phyloP scores from a whole-genome alignment of 148 eudicot genomes.

The Fagopyrum esculentum region DNA sequence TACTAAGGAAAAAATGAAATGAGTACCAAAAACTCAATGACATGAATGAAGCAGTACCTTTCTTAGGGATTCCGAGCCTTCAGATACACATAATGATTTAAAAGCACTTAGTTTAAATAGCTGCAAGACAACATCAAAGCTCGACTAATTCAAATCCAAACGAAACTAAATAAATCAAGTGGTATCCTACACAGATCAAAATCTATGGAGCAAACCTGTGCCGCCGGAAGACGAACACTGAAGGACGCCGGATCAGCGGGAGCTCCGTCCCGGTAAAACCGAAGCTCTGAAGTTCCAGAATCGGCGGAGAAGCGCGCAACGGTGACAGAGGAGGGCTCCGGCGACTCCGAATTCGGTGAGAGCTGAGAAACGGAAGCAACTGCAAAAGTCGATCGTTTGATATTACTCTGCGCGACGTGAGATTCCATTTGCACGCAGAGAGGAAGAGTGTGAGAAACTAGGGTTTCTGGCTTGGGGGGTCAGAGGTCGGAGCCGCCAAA shows the following conservation, averaged over 20 bases:
- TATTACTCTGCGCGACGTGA: conserved; percentile 16
- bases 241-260: conserved; percentile 16
- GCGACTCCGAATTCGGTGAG: conserved; percentile 12
- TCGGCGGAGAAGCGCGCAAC: conserved; percentile 36
- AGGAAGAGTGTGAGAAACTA: conserved; percentile 15
- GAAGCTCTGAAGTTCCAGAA: conserved; percentile 41
- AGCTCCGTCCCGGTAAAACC: conserved; percentile 23
- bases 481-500: too few species aligned
- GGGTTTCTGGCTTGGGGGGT: conserved; percentile 17
- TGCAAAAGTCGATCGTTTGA: conserved; percentile 22
- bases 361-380: conserved; percentile 30
- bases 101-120: conserved; percentile 48
- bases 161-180: background rate
- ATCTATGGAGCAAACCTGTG: conserved; percentile 30
- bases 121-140: conserved; percentile 26
- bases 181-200: background rate
- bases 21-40: background rate
- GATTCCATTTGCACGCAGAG: conserved; percentile 26
- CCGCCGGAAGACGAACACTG: conserved; percentile 29
- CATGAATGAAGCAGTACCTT: conserved; percentile 38
- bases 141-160: too few species aligned
- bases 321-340: conserved; percentile 14
- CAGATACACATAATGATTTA: conserved; percentile 48
- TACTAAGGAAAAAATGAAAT: background rate
- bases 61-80: conserved; percentile 28